These are phyloP conservation scores for Metschnikowia henanensis DNA, from an alignment of 805 yeast genomes.

Conservation along the genomic window DNA sequence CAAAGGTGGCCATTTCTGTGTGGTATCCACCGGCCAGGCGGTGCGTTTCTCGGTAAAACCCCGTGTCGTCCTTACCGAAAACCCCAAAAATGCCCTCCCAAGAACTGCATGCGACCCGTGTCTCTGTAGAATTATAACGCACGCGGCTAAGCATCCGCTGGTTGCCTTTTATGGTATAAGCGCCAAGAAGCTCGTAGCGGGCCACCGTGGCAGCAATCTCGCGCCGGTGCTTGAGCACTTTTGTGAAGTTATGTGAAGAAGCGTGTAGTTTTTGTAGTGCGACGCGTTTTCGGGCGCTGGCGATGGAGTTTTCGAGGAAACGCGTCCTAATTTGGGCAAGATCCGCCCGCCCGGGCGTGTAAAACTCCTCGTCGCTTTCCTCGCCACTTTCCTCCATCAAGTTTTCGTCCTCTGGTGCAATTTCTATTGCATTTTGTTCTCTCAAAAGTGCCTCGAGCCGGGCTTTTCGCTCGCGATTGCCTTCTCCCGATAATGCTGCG, in stretches of 20 bases:
- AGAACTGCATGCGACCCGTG: slow-evolving; percentile 61
- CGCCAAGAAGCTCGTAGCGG: slow-evolving; percentile 51
- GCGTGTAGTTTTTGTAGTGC: slow-evolving; percentile 29
- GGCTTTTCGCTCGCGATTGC: slow-evolving; percentile 56
- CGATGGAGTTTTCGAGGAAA: slow-evolving; percentile 54
- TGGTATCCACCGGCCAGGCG: slow-evolving; percentile 43
- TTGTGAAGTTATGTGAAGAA: slow-evolving; percentile 35
- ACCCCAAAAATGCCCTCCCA: slow-evolving; percentile 79
- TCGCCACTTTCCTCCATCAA: slow-evolving; percentile 42
- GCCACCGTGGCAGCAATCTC: slow-evolving; percentile 31
- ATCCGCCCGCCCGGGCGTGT: slow-evolving; percentile 70
- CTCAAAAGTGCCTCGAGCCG: slow-evolving; percentile 50
- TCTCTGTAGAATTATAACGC: slow-evolving; percentile 40
- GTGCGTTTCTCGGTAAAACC: slow-evolving; percentile 11
- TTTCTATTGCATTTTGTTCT: slow-evolving; percentile 24
- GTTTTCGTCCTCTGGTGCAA: slow-evolving; percentile 19
- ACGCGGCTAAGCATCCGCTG: slow-evolving; percentile 68
- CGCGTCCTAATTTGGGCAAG: slow-evolving; percentile 51
- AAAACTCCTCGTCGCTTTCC: slow-evolving; percentile 76
- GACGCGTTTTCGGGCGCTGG: slow-evolving; percentile 44
- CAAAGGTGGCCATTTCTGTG: slow-evolving; percentile 65
- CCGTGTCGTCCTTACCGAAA: slow-evolving; percentile 20
- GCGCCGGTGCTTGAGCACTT: slow-evolving; percentile 50
- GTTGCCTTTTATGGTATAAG: slow-evolving; percentile 61
- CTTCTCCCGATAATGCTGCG: slow-evolving; percentile 57